A percentile compares a stretch with the other conserved stretches of the same genome.
These are phyloP conservation scores for Tylopilus sp. DNA, from an alignment of 768 basidiomycete species.

Conservation along the genomic window DNA sequence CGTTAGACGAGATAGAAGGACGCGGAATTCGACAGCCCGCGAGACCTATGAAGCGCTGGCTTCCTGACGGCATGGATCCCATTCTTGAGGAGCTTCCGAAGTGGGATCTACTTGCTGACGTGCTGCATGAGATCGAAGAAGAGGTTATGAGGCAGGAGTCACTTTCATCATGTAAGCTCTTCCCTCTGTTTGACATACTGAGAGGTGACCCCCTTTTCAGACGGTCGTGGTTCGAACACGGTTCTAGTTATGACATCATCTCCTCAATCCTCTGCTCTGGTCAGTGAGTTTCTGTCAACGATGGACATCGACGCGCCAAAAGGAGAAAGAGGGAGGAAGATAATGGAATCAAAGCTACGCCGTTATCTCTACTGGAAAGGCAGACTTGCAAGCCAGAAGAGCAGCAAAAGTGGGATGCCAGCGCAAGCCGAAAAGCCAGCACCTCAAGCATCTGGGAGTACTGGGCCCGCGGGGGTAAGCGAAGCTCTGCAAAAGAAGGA, in stretches of 20 bases:
- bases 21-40: background rate
- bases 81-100: slow-evolving; percentile 94
- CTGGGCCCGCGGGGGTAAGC: slow-evolving; percentile 40
- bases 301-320: slow-evolving; percentile 56
- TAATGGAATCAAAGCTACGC: slow-evolving; percentile 78
- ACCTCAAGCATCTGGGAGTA: slow-evolving; percentile 16
- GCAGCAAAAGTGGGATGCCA: slow-evolving; percentile 2
- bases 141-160: slow-evolving; percentile 69
- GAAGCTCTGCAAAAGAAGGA: slow-evolving; percentile 81
- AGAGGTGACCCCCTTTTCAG: slow-evolving; percentile 18
- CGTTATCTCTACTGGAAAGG: slow-evolving; percentile 83
- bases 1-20: slow-evolving; percentile 53
- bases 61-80: slow-evolving; percentile 77
- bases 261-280: slow-evolving; percentile 63
- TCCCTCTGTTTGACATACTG: background rate
- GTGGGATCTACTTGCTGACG: slow-evolving; percentile 82
- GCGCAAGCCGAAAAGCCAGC: background rate
- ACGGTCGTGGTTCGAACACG: slow-evolving; percentile 58
- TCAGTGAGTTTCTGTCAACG: slow-evolving; percentile 73
- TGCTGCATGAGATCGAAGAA: slow-evolving; percentile 86
- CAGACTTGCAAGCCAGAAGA: slow-evolving; percentile 32
- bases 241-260: slow-evolving; percentile 90
- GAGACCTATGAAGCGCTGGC: slow-evolving; percentile 41
- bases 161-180: slow-evolving; percentile 20
- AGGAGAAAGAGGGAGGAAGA: slow-evolving; percentile 61